These are phyloP conservation scores for Durotheca rogersii DNA, from an alignment of 495 filamentous ascomycete genomes.

Conservation along the genomic window DNA sequence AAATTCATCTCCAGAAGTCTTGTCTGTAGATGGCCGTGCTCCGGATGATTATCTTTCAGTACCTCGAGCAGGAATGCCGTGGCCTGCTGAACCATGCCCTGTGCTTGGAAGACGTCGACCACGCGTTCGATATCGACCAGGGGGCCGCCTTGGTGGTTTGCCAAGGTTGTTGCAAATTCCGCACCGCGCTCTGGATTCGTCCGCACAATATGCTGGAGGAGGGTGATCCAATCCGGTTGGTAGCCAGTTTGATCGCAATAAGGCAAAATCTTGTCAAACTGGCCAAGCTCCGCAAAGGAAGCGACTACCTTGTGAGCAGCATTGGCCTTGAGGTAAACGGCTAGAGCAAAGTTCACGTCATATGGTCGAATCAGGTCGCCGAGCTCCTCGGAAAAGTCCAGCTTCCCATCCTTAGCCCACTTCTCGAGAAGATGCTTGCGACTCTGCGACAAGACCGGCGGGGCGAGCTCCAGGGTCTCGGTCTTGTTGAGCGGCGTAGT, in stretches of 20 bases:
- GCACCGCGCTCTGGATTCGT: slow-evolving; percentile 92
- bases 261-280: slow-evolving; percentile 92
- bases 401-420: slow-evolving; percentile 93
- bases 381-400: slow-evolving; percentile 92
- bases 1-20: slow-evolving; percentile 97
- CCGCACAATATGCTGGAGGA: slow-evolving; percentile 89
- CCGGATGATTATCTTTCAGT: slow-evolving; percentile 88
- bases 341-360: slow-evolving; percentile 80
- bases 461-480: slow-evolving; percentile 90
- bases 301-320: slow-evolving; percentile 90
- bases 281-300: slow-evolving; percentile 89
- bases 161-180: slow-evolving; percentile 87
- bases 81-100: slow-evolving; percentile 95
- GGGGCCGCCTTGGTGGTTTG: slow-evolving; percentile 78
- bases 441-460: slow-evolving; percentile 87
- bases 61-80: slow-evolving; percentile 96
- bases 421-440: slow-evolving; percentile 96
- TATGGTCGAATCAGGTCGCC: slow-evolving; percentile 91
- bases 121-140: slow-evolving; percentile 92
- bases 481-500: slow-evolving; percentile 79
- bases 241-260: slow-evolving; percentile 83
- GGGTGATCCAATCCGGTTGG: slow-evolving; percentile 84
- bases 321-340: slow-evolving; percentile 84
- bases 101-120: slow-evolving; percentile 94
- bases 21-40: slow-evolving; percentile 91